phyloP scores from a whole-genome alignment of 768 basidiomycete genomes.

The Amanita pallidorosea region DNA sequence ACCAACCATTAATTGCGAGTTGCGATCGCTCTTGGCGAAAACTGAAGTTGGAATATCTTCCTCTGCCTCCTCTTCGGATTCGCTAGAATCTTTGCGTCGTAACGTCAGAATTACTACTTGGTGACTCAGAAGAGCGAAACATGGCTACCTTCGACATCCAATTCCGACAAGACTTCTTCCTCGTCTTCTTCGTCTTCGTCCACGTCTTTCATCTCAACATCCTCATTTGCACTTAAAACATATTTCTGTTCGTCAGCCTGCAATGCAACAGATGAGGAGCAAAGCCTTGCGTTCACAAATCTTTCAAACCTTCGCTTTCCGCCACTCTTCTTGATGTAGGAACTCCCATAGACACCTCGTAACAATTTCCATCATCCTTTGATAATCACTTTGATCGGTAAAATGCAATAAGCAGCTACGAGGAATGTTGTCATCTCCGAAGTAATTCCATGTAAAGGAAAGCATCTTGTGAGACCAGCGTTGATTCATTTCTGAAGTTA shows the following conservation, averaged over 20 bases:
- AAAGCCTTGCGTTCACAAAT: background rate
- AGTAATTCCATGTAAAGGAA: conserved; percentile 87
- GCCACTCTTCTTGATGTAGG: conserved; percentile 61
- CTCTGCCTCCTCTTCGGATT: conserved; percentile 26
- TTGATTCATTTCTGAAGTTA: conserved; percentile 63
- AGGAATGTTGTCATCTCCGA: conserved; percentile 37
- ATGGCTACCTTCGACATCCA: conserved; percentile 50
- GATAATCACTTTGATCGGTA: conserved; percentile 39
- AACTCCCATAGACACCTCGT: conserved; percentile 74
- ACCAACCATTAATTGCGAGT: conserved; percentile 86
- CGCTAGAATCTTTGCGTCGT: conserved; percentile 27
- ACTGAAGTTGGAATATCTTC: conserved; percentile 35
- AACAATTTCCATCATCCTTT: conserved; percentile 50
- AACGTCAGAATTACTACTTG: background rate
- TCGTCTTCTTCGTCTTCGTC: conserved; percentile 71
- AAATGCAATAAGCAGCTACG: conserved; percentile 85
- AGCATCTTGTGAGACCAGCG: conserved; percentile 47
- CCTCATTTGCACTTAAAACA: conserved; percentile 68
- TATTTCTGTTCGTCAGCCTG: conserved; percentile 84
- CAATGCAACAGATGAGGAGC: background rate
- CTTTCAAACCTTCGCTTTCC: conserved; percentile 61
- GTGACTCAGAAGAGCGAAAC: background rate
- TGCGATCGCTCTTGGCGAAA: conserved; percentile 49
- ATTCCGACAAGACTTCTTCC: conserved; percentile 60
- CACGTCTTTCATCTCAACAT: conserved; percentile 80